phyloP scores from a whole-genome alignment of 2,329 filamentous ascomycete species.

The Byssothecium circinans region DNA sequence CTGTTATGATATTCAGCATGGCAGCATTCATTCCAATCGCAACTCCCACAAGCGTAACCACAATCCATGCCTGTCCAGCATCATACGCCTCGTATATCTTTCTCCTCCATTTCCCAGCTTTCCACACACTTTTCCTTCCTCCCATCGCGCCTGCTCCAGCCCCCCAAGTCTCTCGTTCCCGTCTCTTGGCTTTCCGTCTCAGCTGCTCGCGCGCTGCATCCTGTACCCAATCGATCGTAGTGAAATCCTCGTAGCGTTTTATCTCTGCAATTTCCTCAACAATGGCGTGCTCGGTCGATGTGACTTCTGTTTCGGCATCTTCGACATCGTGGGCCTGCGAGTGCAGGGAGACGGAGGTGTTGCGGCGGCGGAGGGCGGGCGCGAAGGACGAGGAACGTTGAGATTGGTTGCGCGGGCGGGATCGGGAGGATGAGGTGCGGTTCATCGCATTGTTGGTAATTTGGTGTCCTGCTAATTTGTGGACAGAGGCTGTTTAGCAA shows the following conservation, averaged over 20 bases:
- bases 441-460: conserved; percentile 47
- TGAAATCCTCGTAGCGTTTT: conserved; percentile 98
- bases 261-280: conserved; percentile 97
- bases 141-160: conserved; percentile 53
- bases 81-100: conserved; percentile 86
- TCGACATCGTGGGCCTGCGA: conserved; percentile 65
- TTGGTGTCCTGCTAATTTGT: background rate
- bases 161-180: conserved; percentile 71
- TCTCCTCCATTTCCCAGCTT: conserved; percentile 67
- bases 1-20: conserved; percentile 90
- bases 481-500: background rate
- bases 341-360: conserved; percentile 67
- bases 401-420: conserved; percentile 21
- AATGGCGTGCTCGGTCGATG: conserved; percentile 68
- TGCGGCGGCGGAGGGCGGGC: conserved; percentile 59
- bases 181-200: conserved; percentile 73
- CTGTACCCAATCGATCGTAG: conserved; percentile 98
- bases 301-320: conserved; percentile 55
- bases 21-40: conserved; percentile 93
- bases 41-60: conserved; percentile 89
- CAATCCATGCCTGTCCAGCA: conserved; percentile 96
- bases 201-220: conserved; percentile 90
- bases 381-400: conserved; percentile 53
- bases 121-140: conserved; percentile 34
- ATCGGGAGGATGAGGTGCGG: conserved; percentile 43